Base-by-base conservation (phyloP, 331 rosid species). In the Arachis monticola region DNA sequence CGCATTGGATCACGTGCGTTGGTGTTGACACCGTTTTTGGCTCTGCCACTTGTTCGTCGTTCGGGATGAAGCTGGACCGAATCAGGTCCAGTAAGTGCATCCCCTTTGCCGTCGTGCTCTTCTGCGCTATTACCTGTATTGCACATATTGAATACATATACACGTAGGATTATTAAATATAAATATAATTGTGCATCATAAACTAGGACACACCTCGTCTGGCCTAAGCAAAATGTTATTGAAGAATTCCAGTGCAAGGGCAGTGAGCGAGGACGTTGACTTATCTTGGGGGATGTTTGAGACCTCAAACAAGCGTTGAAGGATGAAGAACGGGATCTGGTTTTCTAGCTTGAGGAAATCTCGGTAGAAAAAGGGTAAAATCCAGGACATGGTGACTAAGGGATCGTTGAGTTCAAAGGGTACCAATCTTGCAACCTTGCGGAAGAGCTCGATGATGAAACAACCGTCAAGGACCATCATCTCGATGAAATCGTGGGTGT, bases 391-490 rank as follows among this genome's bases (percentile, higher is more conserved):
- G 60, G 70, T 70, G 61, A 83, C 58, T 7, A 91, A 77, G 2
- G 92, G 93, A 2, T 91, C 92, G 35, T 82, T 80, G 1, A 2
- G 56, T 67, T 88, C 88, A 27, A 83, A 78, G 30, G 41, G 82
- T 10, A 82, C 87, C 65, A 87, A 65, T 0, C 55, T 50, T 0
- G 70, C 70, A 5, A 74, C 79, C 77, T 79, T 91, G 1, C 88
- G 79, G 47, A 91, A 81, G 50, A 91, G 66, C 51, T 91, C 97
- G 8, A 88, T 50, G 44, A 88, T 58, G 86, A 91, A 91, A 40
- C 92, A 85, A 0, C 94, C 92, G 52, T 91, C 97, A 2, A 88
- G 83, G n/a, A 91, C 79, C 88, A 91, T 45, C 88, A 82, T 83
- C 62, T 91, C 87, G 4, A 76, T 2, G 58, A 91, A 88, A 2